A percentile compares a stretch with the other conserved stretches of the same genome.
phyloP scores from a whole-genome alignment of 208 protist genomes.

The Leishmania braziliensis region DNA sequence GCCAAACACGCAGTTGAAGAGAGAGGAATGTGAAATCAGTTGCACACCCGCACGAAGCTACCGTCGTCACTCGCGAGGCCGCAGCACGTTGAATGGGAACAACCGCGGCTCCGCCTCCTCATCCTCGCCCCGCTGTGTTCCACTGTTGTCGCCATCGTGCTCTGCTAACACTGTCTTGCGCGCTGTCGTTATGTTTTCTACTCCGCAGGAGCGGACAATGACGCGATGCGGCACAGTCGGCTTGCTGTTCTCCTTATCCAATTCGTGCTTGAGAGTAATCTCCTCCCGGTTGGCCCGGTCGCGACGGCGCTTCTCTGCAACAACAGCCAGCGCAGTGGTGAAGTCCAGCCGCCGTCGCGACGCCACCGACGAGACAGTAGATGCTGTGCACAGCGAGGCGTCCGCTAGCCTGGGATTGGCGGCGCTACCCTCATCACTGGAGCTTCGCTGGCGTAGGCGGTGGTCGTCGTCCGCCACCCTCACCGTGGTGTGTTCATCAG shows the following conservation, averaged over 20 bases:
- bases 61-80: neutral
- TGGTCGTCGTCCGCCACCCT: neutral
- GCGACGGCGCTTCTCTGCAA: constrained; percentile 44
- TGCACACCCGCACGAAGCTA: neutral
- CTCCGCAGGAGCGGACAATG: constrained; percentile 21
- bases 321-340: constrained; percentile 34
- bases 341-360: constrained; percentile 44
- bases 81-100: constrained; percentile 9
- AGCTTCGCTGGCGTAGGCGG: neutral
- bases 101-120: constrained; percentile 33
- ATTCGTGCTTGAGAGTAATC: neutral
- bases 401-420: neutral
- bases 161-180: neutral
- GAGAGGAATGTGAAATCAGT: neutral
- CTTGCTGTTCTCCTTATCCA: constrained; percentile 22
- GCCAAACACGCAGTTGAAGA: no score
- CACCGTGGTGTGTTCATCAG: neutral
- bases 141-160: neutral
- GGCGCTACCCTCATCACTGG: neutral
- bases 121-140: constrained; percentile 12
- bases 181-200: constrained; percentile 26
- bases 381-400: neutral
- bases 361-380: neutral
- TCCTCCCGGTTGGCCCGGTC: constrained; percentile 26
- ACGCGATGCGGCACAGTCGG: constrained; percentile 2